Evolutionary conservation across 768 basidiomycete genomes (phyloP).

Genomic region (Trametes sanguinea): DNA sequence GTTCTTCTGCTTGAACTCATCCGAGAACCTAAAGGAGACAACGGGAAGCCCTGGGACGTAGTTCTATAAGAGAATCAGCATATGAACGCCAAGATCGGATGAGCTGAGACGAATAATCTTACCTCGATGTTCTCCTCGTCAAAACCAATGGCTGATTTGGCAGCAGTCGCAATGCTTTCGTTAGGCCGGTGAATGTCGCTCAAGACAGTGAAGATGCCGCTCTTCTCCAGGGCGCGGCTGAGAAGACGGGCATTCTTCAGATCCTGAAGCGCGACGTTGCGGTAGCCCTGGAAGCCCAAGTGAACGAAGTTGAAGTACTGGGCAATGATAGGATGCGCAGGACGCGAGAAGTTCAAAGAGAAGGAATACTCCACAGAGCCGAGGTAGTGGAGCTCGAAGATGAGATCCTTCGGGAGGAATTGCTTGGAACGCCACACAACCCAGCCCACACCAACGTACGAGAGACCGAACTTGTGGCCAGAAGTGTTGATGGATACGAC

Average conservation of each 20-base stretch:
- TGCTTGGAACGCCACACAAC: slow-evolving; percentile 60
- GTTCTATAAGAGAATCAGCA: slow-evolving; percentile 27
- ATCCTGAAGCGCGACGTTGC: slow-evolving; percentile 47
- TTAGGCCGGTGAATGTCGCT: slow-evolving; percentile 56
- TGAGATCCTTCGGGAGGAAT: slow-evolving; percentile 66
- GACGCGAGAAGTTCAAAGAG: slow-evolving; percentile 62
- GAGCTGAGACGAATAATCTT: not conserved
- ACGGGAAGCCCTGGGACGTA: slow-evolving; percentile 57
- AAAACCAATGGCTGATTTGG: slow-evolving; percentile 37
- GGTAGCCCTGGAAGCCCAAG: slow-evolving; percentile 58
- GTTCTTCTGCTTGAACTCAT: slow-evolving; percentile 51
- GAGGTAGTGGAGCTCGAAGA: slow-evolving; percentile 60
- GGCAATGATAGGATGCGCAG: slow-evolving; percentile 60
- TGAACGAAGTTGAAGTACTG: slow-evolving; percentile 68
- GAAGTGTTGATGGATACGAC: slow-evolving; percentile 62
- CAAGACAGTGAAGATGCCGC: slow-evolving; percentile 52
- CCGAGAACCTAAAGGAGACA: slow-evolving; percentile 56
- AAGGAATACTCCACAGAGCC: slow-evolving; percentile 73
- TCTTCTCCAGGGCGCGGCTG: slow-evolving; percentile 61
- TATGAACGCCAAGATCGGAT: not conserved
- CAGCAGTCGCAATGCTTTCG: slow-evolving; percentile 27
- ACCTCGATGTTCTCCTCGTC: slow-evolving; percentile 65
- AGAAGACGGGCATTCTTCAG: slow-evolving; percentile 66
- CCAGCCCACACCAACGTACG: slow-evolving; percentile 64
- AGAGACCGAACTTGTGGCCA: slow-evolving; percentile 61